A percentile compares a stretch with the other conserved stretches of the same genome.
phyloP scores from a whole-genome alignment of 352 stramenopile genomes.

The Aphanomyces invadans region DNA sequence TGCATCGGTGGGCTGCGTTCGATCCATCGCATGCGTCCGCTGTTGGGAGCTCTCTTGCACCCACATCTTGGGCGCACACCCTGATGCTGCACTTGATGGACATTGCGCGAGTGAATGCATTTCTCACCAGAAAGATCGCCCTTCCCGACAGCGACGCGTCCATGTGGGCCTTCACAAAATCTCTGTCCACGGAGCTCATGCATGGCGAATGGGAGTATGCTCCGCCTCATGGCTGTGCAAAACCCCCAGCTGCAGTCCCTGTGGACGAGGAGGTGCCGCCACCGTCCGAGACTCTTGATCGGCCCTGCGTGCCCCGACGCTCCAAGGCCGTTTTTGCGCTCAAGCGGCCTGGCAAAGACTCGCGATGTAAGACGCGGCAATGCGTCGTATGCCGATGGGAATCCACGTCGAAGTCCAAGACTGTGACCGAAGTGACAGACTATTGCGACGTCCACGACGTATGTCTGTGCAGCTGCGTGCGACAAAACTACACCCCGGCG shows the following conservation, averaged over 20 bases:
- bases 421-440: conserved; percentile 27
- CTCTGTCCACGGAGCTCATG: not conserved
- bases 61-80: not conserved
- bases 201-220: conserved; percentile 10
- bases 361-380: conserved; percentile 15
- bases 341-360: not conserved
- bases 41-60: too few species aligned
- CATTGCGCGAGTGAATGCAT: not conserved
- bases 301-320: not conserved
- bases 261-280: not conserved
- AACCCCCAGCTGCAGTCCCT: not conserved
- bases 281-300: not conserved
- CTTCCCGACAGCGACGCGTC: not conserved
- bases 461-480: conserved; percentile 21
- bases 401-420: conserved; percentile 3
- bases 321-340: not conserved
- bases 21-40: not conserved
- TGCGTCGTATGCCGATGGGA: conserved; percentile 29
- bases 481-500: not conserved
- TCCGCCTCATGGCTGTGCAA: not conserved
- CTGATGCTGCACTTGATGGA: not conserved
- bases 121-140: not conserved
- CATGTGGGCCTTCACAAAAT: not conserved
- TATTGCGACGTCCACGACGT: conserved; percentile 27
- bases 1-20: not conserved